These are phyloP conservation scores for Aspergillus latus DNA, from an alignment of 2,329 filamentous ascomycete genomes.

Conservation along the genomic window DNA sequence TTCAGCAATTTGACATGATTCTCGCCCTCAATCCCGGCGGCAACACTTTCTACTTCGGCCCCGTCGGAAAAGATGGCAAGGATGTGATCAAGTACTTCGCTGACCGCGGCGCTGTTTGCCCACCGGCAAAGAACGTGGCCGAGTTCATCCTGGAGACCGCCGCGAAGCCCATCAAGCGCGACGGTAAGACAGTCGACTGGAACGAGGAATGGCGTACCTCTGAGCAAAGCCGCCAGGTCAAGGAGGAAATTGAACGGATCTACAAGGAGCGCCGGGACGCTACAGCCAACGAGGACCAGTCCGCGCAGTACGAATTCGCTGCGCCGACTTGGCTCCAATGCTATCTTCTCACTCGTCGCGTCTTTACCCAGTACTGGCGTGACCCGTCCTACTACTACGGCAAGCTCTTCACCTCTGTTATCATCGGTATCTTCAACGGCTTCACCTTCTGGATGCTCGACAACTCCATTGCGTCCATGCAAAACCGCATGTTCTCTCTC, in stretches of 20 bases:
- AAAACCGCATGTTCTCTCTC: slow-evolving; percentile 73
- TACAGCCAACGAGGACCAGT: slow-evolving; percentile 43
- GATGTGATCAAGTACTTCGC: slow-evolving; percentile 68
- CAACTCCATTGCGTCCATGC: slow-evolving; percentile 65
- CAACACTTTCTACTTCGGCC: slow-evolving; percentile 72
- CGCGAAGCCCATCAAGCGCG: slow-evolving; percentile 55
- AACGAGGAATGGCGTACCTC: slow-evolving; percentile 72
- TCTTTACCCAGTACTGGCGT: slow-evolving; percentile 73
- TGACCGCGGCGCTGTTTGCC: slow-evolving; percentile 64
- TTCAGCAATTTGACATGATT: slow-evolving; percentile 73
- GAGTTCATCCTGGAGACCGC: slow-evolving; percentile 68
- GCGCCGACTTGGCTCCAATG: slow-evolving; percentile 65
- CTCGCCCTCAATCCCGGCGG: slow-evolving; percentile 67
- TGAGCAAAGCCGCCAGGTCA: slow-evolving; percentile 57
- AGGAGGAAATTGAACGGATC: slow-evolving; percentile 66
- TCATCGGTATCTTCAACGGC: slow-evolving; percentile 74
- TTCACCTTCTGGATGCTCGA: slow-evolving; percentile 75
- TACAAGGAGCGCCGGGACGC: slow-evolving; percentile 57
- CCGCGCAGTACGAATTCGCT: slow-evolving; percentile 60
- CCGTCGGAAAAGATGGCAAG: slow-evolving; percentile 65
- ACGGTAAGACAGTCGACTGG: slow-evolving; percentile 66
- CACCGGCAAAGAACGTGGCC: slow-evolving; percentile 64
- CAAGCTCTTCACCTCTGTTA: slow-evolving; percentile 70
- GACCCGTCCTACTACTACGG: slow-evolving; percentile 75
- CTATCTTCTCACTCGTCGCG: slow-evolving; percentile 64